Evolutionary conservation across 2,329 filamentous ascomycete genomes (phyloP), one percentile per base, ranked within the genome.

Genomic region (Cryoendolithus antarcticus): DNA sequence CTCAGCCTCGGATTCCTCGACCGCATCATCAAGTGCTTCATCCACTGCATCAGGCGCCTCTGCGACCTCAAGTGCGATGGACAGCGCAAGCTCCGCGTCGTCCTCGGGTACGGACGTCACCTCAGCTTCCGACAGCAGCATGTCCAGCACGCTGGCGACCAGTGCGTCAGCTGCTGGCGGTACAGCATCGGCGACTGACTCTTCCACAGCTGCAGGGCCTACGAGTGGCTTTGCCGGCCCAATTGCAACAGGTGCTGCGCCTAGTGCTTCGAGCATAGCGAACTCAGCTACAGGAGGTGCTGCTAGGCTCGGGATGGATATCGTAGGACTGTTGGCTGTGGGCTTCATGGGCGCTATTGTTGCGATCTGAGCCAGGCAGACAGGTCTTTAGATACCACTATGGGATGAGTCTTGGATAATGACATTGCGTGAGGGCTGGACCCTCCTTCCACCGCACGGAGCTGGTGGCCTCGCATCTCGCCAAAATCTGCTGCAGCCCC

Each of bases 261-360:
- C 31, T 15, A 32, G 31, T 32, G 31, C 31, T 32, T 32, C 31
- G 15, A 32, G 11, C 31, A 32, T 4, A 27, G 24, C 24, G 7
- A 27, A 32, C 6, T 32, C 31, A 12, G 15, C 11, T 15, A 32
- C 31, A 12, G 31, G 31, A 32, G 47, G 37, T 27, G 50, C 50
- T 21, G 41, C 48, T 28, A 32, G 44, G 40, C 13, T 54, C 31
- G 47, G 48, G 8, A 49, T 51, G 48, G 48, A 53, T 37, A 28
- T 49, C 9, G 28, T 53, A n/a, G 49, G 49, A 8, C 37, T 52
- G 41, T 33, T 39, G 6, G 47, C 48, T 10, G 13, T 54, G 19
- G 45, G 49, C 27, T 39, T 48, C 3, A 45, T 53, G 19, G 50
- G 50, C 27, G 46, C 46, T 24, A 47, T 54, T 48, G 35, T 53